Evolutionary conservation across 2,329 filamentous ascomycete species (phyloP).

Genomic region (Westerdykella aurantiaca): DNA sequence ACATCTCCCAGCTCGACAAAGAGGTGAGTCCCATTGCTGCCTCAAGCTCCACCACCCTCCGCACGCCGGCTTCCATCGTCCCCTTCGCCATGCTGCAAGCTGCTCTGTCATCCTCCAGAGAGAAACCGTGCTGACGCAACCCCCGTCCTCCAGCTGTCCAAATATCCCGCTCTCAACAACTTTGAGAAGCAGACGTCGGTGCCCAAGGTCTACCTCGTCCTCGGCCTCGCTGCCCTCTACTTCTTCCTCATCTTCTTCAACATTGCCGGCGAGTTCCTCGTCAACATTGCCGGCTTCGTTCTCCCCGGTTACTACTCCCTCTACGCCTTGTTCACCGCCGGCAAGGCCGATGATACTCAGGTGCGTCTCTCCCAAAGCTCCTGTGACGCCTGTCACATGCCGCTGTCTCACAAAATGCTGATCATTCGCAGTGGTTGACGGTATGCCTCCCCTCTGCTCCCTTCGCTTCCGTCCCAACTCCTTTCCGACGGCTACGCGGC

Average conservation of each 20-base stretch:
- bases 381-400: conserved; percentile 7
- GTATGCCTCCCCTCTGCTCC: conserved; percentile 28
- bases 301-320: conserved; percentile 82
- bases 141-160: conserved; percentile 60
- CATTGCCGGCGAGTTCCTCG: conserved; percentile 80
- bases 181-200: conserved; percentile 77
- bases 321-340: conserved; percentile 64
- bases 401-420: conserved; percentile 24
- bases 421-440: conserved; percentile 56
- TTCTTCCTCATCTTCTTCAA: conserved; percentile 92
- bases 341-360: conserved; percentile 75
- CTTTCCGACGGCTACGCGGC: background rate
- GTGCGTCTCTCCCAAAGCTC: conserved; percentile 44
- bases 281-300: conserved; percentile 78
- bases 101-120: background rate
- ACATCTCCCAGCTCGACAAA: conserved; percentile 73
- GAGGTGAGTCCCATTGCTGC: conserved; percentile 55
- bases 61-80: background rate
- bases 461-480: conserved; percentile 1
- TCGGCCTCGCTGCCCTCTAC: conserved; percentile 71
- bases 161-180: conserved; percentile 77
- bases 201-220: conserved; percentile 78
- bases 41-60: background rate
- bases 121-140: conserved; percentile 15
- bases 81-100: background rate